Conservation (phyloP, 2,329 filamentous ascomycete species). For the Colletotrichum euphorbiae region DNA sequence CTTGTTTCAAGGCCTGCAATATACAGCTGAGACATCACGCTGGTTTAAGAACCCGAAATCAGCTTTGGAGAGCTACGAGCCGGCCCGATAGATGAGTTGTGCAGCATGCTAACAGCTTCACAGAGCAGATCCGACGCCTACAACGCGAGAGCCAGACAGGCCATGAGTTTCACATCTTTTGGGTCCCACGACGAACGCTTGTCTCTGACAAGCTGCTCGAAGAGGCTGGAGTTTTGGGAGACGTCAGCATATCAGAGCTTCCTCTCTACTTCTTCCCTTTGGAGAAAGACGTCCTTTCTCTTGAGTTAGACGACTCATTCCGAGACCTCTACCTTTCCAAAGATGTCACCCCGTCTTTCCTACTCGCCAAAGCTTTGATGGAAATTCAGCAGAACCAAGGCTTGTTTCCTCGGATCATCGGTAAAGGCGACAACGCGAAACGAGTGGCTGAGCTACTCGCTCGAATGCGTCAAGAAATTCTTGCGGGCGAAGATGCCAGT, state of each 20-base stretch:
- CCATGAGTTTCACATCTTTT: slow-evolving; percentile 97
- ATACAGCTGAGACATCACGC: neutral
- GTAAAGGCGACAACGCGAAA: slow-evolving; percentile 95
- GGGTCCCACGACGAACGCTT: slow-evolving; percentile 91
- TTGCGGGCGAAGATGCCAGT: slow-evolving; percentile 79
- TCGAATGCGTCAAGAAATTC: slow-evolving; percentile 90
- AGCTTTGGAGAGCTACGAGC: slow-evolving; percentile 21
- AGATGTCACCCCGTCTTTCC: slow-evolving; percentile 89
- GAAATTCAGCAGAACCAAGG: slow-evolving; percentile 91
- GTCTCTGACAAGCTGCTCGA: slow-evolving; percentile 93
- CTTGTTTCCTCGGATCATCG: slow-evolving; percentile 92
- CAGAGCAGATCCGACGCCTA: slow-evolving; percentile 91
- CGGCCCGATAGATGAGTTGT: slow-evolving; percentile 46
- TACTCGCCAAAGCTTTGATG: slow-evolving; percentile 94
- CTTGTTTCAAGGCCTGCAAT: too few relatives aligned
- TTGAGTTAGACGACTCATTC: slow-evolving; percentile 91
- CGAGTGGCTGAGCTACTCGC: slow-evolving; percentile 86
- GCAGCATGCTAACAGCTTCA: slow-evolving; percentile 50
- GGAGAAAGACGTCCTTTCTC: slow-evolving; percentile 89
- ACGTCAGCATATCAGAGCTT: slow-evolving; percentile 89
- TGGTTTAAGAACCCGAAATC: neutral
- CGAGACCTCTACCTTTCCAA: slow-evolving; percentile 88
- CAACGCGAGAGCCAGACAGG: slow-evolving; percentile 88
- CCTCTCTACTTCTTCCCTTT: slow-evolving; percentile 91
- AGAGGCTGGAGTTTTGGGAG: slow-evolving; percentile 91